Evolutionary conservation across 139 green algal genomes (phyloP).

Genomic region (Ettlia oleoabundans): DNA sequence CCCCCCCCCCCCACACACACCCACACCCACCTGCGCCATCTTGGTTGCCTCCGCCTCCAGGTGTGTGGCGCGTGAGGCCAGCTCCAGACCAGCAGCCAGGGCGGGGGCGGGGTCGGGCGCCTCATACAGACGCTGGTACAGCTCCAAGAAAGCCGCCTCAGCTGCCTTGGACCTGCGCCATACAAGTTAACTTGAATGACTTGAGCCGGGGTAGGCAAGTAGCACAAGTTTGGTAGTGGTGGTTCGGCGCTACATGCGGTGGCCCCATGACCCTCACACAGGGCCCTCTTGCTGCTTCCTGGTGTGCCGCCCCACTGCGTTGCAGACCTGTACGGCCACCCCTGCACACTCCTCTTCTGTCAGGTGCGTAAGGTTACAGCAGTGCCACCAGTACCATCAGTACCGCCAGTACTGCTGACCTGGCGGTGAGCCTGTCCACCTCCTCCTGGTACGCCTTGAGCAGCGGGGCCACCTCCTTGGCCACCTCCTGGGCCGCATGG

Average conservation of each 20-base stretch:
- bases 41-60: conserved; percentile 60
- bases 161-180: conserved; percentile 71
- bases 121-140: conserved; percentile 94
- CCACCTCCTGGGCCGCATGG: conserved; percentile 1
- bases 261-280: too few species aligned
- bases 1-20: neutral
- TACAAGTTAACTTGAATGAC: too few species aligned
- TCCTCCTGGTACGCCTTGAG: conserved; percentile 94
- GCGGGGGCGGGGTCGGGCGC: conserved; percentile 88
- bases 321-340: too few species aligned
- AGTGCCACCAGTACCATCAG: neutral
- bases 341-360: too few species aligned
- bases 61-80: conserved; percentile 54
- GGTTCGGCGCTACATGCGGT: too few species aligned
- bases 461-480: conserved; percentile 64
- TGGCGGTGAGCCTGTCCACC: conserved; percentile 80
- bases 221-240: too few species aligned
- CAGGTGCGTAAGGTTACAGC: too few species aligned
- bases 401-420: conserved; percentile 16
- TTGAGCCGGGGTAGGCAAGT: too few species aligned
- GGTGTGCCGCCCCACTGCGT: too few species aligned
- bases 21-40: conserved; percentile 7
- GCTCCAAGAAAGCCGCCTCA: conserved; percentile 81
- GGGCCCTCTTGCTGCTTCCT: too few species aligned
- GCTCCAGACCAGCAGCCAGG: conserved; percentile 67